phyloP scores from a whole-genome alignment of 176 grass and related monocot genomes.

The Metroxylon sagu region DNA sequence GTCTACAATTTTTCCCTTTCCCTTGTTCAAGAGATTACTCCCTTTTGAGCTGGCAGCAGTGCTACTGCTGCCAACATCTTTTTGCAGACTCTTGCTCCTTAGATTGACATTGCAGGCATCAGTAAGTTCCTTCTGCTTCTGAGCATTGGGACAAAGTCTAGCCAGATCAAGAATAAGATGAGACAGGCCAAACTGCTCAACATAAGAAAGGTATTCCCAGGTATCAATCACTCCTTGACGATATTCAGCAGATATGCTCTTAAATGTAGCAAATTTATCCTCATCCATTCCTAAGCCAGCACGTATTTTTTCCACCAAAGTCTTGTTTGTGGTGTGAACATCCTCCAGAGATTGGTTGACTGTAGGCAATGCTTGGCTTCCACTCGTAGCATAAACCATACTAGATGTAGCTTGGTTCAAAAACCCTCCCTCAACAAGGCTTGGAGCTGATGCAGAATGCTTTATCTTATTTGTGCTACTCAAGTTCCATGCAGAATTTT shows the following conservation, averaged over 20 bases:
- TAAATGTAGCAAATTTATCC: conserved; percentile 65
- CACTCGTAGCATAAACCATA: conserved; percentile 14
- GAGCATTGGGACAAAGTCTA: conserved; percentile 63
- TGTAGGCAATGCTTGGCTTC: conserved; percentile 20
- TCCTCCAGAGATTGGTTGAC: conserved; percentile 30
- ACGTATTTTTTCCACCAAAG: conserved; percentile 66
- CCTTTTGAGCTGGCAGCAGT: conserved; percentile 26
- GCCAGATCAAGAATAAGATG: conserved; percentile 86
- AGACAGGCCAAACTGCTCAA: conserved; percentile 78
- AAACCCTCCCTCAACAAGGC: conserved; percentile 23
- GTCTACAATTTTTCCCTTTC: conserved; percentile 29
- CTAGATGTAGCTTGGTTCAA: conserved; percentile 37
- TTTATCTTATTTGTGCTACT: conserved; percentile 39
- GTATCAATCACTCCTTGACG: conserved; percentile 50
- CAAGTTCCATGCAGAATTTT: conserved; percentile 31
- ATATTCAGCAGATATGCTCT: conserved; percentile 79
- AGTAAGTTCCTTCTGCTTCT: conserved; percentile 64
- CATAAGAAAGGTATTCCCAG: conserved; percentile 77
- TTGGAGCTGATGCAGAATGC: conserved; percentile 53
- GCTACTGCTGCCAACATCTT: conserved; percentile 27
- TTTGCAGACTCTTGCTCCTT: conserved; percentile 31
- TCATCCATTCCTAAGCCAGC: conserved; percentile 59
- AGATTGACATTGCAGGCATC: conserved; percentile 64
- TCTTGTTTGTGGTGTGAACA: conserved; percentile 49
- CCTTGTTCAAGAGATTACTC: conserved; percentile 18